Evolutionary conservation across 2,329 filamentous ascomycete species (phyloP).

Genomic region (Trichoderma gracile): DNA sequence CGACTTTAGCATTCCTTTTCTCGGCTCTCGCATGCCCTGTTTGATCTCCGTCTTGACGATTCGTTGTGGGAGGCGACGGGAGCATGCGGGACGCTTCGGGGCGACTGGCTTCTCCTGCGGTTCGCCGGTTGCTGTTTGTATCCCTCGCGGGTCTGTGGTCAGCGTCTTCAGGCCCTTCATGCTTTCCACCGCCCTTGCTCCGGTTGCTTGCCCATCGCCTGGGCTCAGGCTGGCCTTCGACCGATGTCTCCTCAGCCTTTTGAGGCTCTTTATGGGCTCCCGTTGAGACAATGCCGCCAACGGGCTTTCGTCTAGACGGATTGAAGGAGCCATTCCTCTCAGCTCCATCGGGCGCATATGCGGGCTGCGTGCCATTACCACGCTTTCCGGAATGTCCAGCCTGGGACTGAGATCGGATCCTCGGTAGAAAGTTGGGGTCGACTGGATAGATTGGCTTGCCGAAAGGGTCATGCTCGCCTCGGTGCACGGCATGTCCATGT

Average conservation of each 20-base stretch:
- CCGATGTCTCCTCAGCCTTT: neutral
- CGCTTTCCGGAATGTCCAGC: neutral
- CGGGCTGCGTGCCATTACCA: neutral
- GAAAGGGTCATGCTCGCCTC: conserved; percentile 13
- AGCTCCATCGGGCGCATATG: neutral
- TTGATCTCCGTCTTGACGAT: conserved; percentile 25
- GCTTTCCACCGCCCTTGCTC: neutral
- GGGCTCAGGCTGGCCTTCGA: neutral
- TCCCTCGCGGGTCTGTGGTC: neutral
- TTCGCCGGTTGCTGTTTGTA: neutral
- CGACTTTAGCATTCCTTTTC: conserved; percentile 17
- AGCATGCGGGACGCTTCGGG: neutral
- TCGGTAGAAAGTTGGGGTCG: conserved; percentile 5
- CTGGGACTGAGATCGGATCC: neutral
- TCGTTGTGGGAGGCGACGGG: neutral
- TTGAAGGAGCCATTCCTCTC: neutral
- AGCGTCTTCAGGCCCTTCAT: neutral
- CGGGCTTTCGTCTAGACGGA: neutral
- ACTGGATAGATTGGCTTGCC: conserved; percentile 8
- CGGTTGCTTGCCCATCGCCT: neutral
- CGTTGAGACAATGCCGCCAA: neutral
- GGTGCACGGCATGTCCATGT: conserved; percentile 26
- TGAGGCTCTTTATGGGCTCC: neutral
- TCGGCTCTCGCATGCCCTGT: conserved; percentile 26
- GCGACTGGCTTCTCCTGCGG: neutral